Base-by-base conservation (phyloP, 2,329 filamentous ascomycete genomes). In the Penicillium sp. region DNA sequence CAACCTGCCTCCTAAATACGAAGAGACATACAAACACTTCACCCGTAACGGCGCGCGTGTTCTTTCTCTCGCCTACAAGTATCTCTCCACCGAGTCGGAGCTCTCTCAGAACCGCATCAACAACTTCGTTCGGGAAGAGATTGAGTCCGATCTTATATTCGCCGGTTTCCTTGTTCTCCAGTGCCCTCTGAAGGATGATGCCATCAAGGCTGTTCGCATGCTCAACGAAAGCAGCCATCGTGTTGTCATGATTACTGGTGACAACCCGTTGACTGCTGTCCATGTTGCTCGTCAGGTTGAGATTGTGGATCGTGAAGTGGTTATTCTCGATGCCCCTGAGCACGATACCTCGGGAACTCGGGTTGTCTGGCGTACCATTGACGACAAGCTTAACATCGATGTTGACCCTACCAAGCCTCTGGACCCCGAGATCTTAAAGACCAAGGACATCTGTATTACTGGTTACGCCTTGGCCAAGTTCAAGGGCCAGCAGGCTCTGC, bases 1-100 rank as follows among this genome's bases (percentile, higher is more conserved):
- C 28, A 78, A 85, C 27, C 80, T 89, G 8, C 93, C 93, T 6
- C 77, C 82, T 1, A 82, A 95, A 65, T 98, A 98, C 63, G 93
- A 98, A 67, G 93, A 97, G 72, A 98, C 93, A 0, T 98, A 84
- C 80, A 98, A 97, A 71, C 89, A 95, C 73, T 98, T 97, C 64
- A 97, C 91, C 44, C 83, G 93, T 54, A 95, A 94, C 60, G 93
- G 93, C 58, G 94, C 89, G 35, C 87, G 93, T 74, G 93, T 98
- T 11, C 79, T 98, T 29, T 89, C 91, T 39, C 80, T 98, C 34
- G 93, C 87, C 29, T 97, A 94, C 76, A 96, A 96, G 75, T 89
- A 90, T 65, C 78, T 98, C 11, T 85, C 89, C 2, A 75, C 78
- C 3, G 89, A 94, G 35, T 78, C 81, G 29, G 93, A 98, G 64